Evolutionary conservation across 2,329 filamentous ascomycete genomes (phyloP), one percentile per base, ranked within the genome.

Genomic region (Ceratocystiopsis minuta): DNA sequence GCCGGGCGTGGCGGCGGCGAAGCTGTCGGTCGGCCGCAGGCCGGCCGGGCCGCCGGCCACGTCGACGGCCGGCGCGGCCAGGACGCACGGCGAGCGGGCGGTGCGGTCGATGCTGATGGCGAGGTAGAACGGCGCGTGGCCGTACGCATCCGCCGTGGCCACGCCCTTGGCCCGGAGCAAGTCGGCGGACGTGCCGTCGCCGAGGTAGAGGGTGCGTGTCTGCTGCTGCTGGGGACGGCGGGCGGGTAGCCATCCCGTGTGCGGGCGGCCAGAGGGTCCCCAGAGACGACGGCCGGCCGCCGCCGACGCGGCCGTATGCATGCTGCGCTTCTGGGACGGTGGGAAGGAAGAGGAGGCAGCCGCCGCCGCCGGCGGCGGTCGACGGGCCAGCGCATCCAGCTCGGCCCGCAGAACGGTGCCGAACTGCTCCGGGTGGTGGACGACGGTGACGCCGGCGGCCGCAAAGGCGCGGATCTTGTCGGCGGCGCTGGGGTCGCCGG

Each of bases 351-450:
- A 44, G 47, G 54, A 36, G 34, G 35, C 31, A 36, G 16, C 36
- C 28, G 13, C 14, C 38, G 46, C 34, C 24, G 48, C 41, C 34
- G 46, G 24, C 37, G 38, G 18, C 10, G 36, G n/a, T n/a, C 16
- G 46, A 7, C 31, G 16, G 9, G 36, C 13, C 13, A 16, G 38
- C 33, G 31, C 42, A 15, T 56, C 58, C 4, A 86, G 60, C 14
- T 81, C 60, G 3, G 61, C 59, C 55, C 75, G 80, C 65, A 87
- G 73, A 0, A 72, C 71, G 16, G 67, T 61, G 0, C 82, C 82
- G 46, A 88, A 80, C 47, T 80, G 76, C 39, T 80, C 77, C 0
- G 82, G 82, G 52, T 87, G 81, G 45, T 81, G 73, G 3, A 86
- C 75, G 57, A 87, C 74, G 0, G 69, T 71, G 0, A 72, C 79